A percentile compares a stretch with the other conserved stretches of the same genome.
These are phyloP conservation scores for Litchi chinensis DNA, from an alignment of 345 rosid species.

Conservation along the genomic window DNA sequence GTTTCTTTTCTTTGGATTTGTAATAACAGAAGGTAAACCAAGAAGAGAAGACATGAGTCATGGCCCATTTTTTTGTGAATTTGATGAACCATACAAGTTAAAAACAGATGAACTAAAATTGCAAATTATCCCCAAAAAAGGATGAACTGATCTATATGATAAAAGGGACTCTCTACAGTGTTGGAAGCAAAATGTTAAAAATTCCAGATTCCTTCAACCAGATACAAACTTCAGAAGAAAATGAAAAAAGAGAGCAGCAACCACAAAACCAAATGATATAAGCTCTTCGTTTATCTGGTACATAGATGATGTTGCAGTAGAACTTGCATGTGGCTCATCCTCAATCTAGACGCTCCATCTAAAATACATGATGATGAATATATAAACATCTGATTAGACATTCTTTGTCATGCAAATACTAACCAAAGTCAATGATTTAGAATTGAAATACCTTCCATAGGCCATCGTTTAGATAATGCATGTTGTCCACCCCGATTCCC, in stretches of 20 bases:
- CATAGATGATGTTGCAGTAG: slow-evolving; percentile 17
- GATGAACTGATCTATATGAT: neutral
- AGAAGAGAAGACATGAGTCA: neutral
- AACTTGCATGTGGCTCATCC: slow-evolving; percentile 11
- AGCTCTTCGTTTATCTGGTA: slow-evolving; percentile 1
- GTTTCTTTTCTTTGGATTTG: neutral
- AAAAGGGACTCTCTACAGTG: slow-evolving; percentile 15
- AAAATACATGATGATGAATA: slow-evolving; percentile 18
- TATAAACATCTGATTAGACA: neutral
- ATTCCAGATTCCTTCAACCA: slow-evolving; percentile 4
- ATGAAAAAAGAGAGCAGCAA: neutral
- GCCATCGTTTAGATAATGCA: slow-evolving; percentile 99
- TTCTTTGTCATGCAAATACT: neutral
- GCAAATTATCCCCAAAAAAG: slow-evolving; percentile 3
- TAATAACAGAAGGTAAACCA: neutral
- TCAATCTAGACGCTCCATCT: slow-evolving; percentile 95
- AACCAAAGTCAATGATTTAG: neutral
- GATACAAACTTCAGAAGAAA: slow-evolving; percentile 8
- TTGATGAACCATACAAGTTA: neutral
- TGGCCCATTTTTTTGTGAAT: neutral
- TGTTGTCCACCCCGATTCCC: slow-evolving; percentile 96
- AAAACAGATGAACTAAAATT: neutral
- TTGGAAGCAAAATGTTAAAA: slow-evolving; percentile 8
- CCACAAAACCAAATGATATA: neutral
- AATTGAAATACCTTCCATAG: slow-evolving; percentile 81